Evolutionary conservation across 2,329 filamentous ascomycete species (phyloP), one percentile per base, ranked within the genome.

Genomic region (Penicillium sp.): DNA sequence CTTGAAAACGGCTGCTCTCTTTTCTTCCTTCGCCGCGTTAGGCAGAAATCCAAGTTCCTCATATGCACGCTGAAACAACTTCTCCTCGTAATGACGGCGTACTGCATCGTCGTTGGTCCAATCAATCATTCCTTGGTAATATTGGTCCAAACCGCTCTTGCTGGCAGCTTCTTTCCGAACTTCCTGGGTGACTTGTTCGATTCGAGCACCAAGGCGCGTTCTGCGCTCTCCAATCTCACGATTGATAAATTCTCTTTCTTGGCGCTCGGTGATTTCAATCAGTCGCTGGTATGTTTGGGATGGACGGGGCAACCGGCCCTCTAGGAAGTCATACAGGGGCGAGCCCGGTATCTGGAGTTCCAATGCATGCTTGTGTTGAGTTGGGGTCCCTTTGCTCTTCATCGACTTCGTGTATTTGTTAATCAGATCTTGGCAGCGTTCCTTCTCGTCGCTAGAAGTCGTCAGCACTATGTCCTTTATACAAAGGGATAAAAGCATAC

Each of bases 221-320:
- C 92, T 83, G 41, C 94, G 85, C 73, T 96, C 91, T 32, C 88
- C 91, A 62, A 99, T 95, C 55, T 96, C 84, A 4, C 84, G 89
- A 69, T 96, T 96, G 71, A 97, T 93, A 32, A 85, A 87, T 68
- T 93, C 88, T 68, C 89, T 92, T 74, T 99, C 94, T 57, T 94
- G 90, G 2, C 84, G 78, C 68, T 97, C 94, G 3, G 90, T 81
- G 21, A 96, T 89, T 63, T 94, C 87, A 15, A 90, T 89, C 52
- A 97, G 86, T 34, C 84, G 87, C 63, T 86, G 87, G 71, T 95
- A 96, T 0, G 90, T 95, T 56, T 86, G 83, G 10, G 86, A 84
- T 0, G 94, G 92, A 61, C 89, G 85, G 2, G 88, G 89, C 4
- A 97, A 78, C 4, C 91, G 84, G 6, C 92, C 93, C 76, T 97